Evolutionary conservation across 1,284 basidiomycete species (phyloP), one percentile per base, ranked within the genome.

Genomic region (Heliocybe sulcata): DNA sequence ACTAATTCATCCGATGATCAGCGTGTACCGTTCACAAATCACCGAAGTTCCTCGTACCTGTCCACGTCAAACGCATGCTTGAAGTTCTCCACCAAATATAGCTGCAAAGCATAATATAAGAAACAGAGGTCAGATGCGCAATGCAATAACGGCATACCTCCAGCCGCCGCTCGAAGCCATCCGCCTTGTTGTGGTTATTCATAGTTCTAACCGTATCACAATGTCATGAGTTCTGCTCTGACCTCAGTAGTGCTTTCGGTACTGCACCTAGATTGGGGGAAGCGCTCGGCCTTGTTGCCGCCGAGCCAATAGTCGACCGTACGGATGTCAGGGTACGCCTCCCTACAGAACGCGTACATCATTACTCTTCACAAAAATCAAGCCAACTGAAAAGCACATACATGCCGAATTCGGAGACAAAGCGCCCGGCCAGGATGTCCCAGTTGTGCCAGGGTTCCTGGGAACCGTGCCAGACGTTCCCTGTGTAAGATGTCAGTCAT

Each of bases 21-120:
- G 47, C 47, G 6, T 4, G 8, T 12, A 49, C 6, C 6, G 8
- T n/a, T 12, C 11, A 8, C 11, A 25, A 14, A 14, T 25, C 12
- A 29, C 8, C 22, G 23, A 49, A 20, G 6, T 49, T 16, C 20
- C 27, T 20, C 47, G 20, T 61, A 82, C 85, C 84, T 89, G 65
- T 92, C 87, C 74, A 94, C 89, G 65, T 94, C 88, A 65, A 93
- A 92, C 0, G 87, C 78, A 67, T 94, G 90, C 69, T 83, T 90
- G 73, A 92, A 92, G 72, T 95, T 95, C 70, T 95, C 93, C 65
- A 92, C 77, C 48, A 95, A 78, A 69, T 94, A 95, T 22, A 91
- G 76, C 80, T 92, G 58, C 38, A 56, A 29, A 16, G 16, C 14
- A 19, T 29, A n/a, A 14, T 2, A 33, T 52, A 14, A 6, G 29